Conservation (phyloP, 108 stramenopile species). For the Pseudonitzschia multiseries region DNA sequence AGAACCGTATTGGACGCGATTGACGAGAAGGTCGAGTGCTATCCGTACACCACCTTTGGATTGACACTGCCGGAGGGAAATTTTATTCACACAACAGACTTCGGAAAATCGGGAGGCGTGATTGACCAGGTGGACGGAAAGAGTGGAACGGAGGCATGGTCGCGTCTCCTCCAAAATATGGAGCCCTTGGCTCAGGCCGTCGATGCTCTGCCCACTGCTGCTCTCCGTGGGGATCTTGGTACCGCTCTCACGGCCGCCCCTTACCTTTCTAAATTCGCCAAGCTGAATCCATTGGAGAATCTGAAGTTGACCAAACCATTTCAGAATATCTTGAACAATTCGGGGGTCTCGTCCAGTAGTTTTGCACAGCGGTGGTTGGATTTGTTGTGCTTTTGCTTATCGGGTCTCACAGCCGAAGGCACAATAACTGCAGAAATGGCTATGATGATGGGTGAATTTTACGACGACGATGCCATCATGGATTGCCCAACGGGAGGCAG, state of each 20-base stretch:
- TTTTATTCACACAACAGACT: conserved; percentile 55
- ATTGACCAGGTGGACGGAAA: conserved; percentile 44
- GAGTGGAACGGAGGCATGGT: conserved; percentile 46
- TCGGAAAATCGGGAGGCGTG: conserved; percentile 43
- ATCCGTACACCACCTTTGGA: conserved; percentile 62
- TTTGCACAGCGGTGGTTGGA: conserved; percentile 87
- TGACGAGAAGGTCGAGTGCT: conserved; percentile 60
- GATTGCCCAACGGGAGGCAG: conserved; percentile 87
- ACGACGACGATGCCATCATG: conserved; percentile 71
- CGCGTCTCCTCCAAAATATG: conserved; percentile 54
- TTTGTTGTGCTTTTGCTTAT: conserved; percentile 83
- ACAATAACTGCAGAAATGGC: conserved; percentile 93
- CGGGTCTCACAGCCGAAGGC: conserved; percentile 76
- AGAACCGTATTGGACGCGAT: conserved; percentile 64
- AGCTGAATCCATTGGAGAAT: conserved; percentile 70
- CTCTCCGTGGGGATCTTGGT: conserved; percentile 58
- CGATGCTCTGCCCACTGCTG: conserved; percentile 71
- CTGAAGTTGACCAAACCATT: conserved; percentile 71
- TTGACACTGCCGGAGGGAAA: conserved; percentile 70
- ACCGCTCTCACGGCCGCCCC: conserved; percentile 54
- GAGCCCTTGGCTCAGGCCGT: conserved; percentile 65
- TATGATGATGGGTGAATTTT: conserved; percentile 92
- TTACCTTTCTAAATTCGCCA: conserved; percentile 67
- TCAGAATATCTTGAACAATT: conserved; percentile 46
- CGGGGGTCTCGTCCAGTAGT: conserved; percentile 49